These are phyloP conservation scores for Petunia hybrid DNA, from an alignment of 305 asterid species.

Conservation along the genomic window DNA sequence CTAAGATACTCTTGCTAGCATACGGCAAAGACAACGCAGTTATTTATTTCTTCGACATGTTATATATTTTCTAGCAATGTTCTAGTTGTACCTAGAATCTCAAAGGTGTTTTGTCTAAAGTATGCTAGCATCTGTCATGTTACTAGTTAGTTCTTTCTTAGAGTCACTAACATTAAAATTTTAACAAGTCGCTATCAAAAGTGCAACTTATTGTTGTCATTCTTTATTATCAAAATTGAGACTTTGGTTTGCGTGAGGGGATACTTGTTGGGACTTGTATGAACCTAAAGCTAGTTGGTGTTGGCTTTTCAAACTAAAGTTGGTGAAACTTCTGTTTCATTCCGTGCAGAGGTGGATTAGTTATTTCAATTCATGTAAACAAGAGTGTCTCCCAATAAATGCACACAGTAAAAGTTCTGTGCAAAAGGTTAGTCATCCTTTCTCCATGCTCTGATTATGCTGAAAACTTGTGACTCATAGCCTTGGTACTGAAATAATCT, in stretches of 20 bases:
- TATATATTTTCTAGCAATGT: neutral
- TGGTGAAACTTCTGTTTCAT: constrained; percentile 31
- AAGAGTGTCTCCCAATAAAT: constrained; percentile 84
- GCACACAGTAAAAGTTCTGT: constrained; percentile 91
- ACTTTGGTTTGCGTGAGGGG: neutral
- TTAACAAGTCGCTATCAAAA: neutral
- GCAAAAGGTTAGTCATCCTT: constrained; percentile 65
- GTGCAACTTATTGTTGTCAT: constrained; percentile 7
- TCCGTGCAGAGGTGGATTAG: constrained; percentile 73
- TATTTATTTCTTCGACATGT: neutral
- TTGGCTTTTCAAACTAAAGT: neutral
- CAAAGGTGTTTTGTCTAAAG: neutral
- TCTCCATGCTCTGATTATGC: constrained; percentile 29
- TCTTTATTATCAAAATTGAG: neutral
- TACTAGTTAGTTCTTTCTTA: neutral
- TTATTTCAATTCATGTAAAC: constrained; percentile 69
- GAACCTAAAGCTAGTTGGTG: neutral
- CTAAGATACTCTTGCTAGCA: neutral
- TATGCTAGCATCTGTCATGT: neutral
- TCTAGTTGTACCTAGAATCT: neutral
- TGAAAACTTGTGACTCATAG: neutral
- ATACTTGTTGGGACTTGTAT: neutral
- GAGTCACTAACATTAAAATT: neutral
- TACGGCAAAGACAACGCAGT: neutral
- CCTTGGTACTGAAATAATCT: neutral